These are phyloP conservation scores for Ruellia speciosa DNA, from an alignment of 305 asterid genomes.

Conservation along the genomic window DNA sequence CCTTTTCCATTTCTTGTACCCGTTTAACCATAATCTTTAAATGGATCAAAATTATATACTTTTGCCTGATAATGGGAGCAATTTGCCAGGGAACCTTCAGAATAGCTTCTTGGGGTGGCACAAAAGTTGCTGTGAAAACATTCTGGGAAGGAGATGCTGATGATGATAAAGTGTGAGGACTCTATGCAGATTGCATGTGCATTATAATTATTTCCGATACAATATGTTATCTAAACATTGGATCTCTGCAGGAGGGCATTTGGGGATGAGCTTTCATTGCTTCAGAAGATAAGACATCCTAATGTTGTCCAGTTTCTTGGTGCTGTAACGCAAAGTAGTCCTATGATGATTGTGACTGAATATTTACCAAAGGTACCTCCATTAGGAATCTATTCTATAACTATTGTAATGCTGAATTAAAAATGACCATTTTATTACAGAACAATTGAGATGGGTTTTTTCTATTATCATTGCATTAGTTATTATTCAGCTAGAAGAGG, in stretches of 20 bases:
- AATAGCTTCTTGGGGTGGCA: conserved; percentile 84
- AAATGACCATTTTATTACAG: too few species aligned
- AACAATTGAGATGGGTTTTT: too few species aligned
- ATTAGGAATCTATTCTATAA: too few species aligned
- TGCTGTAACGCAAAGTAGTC: conserved; percentile 93
- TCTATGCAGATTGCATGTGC: neutral
- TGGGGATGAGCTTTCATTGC: conserved; percentile 80
- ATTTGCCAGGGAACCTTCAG: conserved; percentile 68
- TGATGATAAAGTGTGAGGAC: conserved; percentile 84
- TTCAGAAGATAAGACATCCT: conserved; percentile 91
- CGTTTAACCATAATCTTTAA: neutral
- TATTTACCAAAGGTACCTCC: conserved; percentile 71
- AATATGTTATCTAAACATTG: conserved; percentile 20
- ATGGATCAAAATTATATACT: neutral
- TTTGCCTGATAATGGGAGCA: conserved; percentile 11
- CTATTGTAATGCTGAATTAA: neutral
- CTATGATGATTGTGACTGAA: conserved; percentile 98
- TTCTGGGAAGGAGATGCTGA: conserved; percentile 66
- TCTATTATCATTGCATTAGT: neutral
- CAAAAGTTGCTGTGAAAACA: conserved; percentile 77
- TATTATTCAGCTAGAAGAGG: neutral
- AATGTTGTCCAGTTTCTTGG: conserved; percentile 96
- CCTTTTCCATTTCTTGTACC: neutral
- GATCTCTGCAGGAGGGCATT: conserved; percentile 55
- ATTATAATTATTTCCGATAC: neutral